A percentile compares a stretch with the other conserved stretches of the same genome.
These are phyloP conservation scores for Urtica urens DNA, from an alignment of 306 rosid genomes.

Conservation along the genomic window DNA sequence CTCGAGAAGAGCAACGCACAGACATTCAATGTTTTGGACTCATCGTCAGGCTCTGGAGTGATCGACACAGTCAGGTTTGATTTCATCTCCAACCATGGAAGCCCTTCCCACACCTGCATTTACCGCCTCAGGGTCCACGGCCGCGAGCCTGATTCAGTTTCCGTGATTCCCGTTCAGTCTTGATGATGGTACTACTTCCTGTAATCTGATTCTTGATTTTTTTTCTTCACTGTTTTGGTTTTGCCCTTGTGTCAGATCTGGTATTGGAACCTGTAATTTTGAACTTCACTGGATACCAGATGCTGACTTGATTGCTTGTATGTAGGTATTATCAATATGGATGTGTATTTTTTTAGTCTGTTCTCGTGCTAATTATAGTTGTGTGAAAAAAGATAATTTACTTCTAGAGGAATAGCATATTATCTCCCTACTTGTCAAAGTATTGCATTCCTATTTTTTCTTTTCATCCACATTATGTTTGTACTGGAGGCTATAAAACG, in stretches of 20 bases:
- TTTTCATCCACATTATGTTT: too few species aligned
- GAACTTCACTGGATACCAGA: background rate
- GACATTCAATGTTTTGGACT: constrained; percentile 46
- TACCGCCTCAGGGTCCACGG: constrained; percentile 93
- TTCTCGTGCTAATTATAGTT: background rate
- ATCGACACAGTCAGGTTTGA: constrained; percentile 70
- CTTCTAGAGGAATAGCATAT: too few species aligned
- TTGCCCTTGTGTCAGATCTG: constrained; percentile 25
- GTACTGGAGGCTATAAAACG: too few species aligned
- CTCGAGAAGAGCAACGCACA: constrained; percentile 96
- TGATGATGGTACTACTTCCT: constrained; percentile 15
- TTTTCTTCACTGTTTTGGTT: background rate
- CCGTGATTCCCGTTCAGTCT: constrained; percentile 43
- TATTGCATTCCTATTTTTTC: too few species aligned
- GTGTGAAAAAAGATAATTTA: too few species aligned
- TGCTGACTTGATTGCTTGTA: background rate
- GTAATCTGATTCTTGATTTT: constrained; percentile 16
- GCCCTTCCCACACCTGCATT: constrained; percentile 83
- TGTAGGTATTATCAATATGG: constrained; percentile 11
- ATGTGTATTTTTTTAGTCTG: constrained; percentile 17
- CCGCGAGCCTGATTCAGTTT: constrained; percentile 49
- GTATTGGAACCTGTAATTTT: constrained; percentile 18
- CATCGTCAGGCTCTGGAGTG: constrained; percentile 26
- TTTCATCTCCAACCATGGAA: constrained; percentile 80
- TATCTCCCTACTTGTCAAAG: too few species aligned